A percentile compares a stretch with the other conserved stretches of the same genome.
These are phyloP conservation scores for Camellia japonica DNA, from an alignment of 148 eudicot species.

Conservation along the genomic window DNA sequence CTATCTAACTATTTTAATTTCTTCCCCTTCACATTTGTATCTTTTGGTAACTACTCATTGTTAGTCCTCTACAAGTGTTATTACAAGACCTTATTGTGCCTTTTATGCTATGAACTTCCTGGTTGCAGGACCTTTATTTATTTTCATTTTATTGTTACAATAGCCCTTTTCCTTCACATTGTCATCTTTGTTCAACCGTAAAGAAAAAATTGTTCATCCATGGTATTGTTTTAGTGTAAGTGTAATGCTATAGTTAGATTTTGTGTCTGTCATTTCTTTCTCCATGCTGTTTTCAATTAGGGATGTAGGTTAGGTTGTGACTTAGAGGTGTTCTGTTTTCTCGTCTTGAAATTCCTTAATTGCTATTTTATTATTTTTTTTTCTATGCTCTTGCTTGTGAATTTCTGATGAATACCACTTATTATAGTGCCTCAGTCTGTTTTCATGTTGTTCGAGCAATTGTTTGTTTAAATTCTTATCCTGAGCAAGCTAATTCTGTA, in stretches of 20 bases:
- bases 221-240: no score
- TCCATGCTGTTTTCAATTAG: no score
- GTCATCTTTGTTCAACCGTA: background rate
- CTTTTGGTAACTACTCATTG: background rate
- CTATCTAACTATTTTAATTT: background rate
- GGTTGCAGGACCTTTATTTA: background rate
- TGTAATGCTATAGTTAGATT: no score
- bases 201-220: no score
- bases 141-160: background rate
- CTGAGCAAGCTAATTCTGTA: background rate
- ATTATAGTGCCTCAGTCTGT: background rate
- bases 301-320: no score
- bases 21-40: background rate
- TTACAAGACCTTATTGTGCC: background rate
- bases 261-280: no score
- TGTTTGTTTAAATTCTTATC: background rate
- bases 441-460: background rate
- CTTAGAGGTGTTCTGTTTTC: no score
- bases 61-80: background rate
- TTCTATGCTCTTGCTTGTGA: no score
- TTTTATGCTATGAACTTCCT: background rate
- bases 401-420: background rate
- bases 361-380: no score
- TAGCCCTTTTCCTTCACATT: background rate
- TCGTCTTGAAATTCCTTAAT: no score